Base-by-base conservation (phyloP, 371 early-diverging fungal species). In the Mucor lusitanicus region DNA sequence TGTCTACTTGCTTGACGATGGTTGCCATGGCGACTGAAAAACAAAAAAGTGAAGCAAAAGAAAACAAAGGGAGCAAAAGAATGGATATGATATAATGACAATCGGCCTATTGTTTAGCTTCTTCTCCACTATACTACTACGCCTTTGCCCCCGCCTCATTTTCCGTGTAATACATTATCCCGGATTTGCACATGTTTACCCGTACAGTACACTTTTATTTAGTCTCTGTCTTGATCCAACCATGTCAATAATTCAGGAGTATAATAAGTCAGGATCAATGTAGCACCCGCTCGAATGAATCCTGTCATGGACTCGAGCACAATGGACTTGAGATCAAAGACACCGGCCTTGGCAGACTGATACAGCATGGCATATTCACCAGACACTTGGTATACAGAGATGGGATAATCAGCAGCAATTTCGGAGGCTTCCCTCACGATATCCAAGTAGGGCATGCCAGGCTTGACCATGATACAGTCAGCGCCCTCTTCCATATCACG, bases 391-490 rank as follows among this genome's bases (percentile, higher is more conserved):
- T 94, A 95, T 0, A 92, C 91, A n/a, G 94, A 92, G 65, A 94
- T 85, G 12, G 94, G 93, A 53, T 86, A 85, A 62, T 93, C 89
- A 0, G 85, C 42, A 11, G 87, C 87, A 44, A 90, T 64, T 58
- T 93, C 90, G n/a, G 89, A 82, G 2, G 95, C 91, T 68, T 98
- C 97, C 21, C 97, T 87, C 17, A 97, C 87, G 62, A 98, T 92
- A 77, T 98, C 99, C 46, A 98, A 82, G 77, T 98, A 98, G 27
- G 97, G 97, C 65, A 89, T 89, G 25, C 94, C 97, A 4, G 99
- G 99, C 84, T 98, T 98, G 69, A 98, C 96, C 94, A 98, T 96
- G 54, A 98, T 85, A 30, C 96, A 88, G 79, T 98, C 99, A 8
- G 98, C 97, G 19, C 99, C 99, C 78, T 98, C 99, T 19, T 81